These are phyloP conservation scores for Microcyclospora tardicrescens DNA, from an alignment of 2,329 filamentous ascomycete genomes.

Conservation along the genomic window DNA sequence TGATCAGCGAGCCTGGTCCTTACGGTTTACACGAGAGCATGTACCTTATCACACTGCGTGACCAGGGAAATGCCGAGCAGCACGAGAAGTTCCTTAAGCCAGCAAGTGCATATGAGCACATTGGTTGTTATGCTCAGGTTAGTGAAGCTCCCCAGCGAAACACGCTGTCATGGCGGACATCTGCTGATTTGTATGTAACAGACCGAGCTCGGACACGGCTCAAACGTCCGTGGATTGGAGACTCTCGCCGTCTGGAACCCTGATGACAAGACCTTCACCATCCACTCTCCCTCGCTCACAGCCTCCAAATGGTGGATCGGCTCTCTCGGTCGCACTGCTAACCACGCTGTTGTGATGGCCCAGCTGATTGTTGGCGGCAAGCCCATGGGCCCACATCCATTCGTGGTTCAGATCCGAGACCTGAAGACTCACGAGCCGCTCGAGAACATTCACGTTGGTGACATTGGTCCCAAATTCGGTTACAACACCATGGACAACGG, in stretches of 20 bases:
- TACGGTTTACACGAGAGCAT: slow-evolving; percentile 61
- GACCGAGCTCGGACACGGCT: slow-evolving; percentile 68
- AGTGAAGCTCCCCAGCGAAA: no score
- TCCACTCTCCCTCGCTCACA: slow-evolving; percentile 62
- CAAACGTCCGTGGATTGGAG: slow-evolving; percentile 60
- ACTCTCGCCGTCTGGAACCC: slow-evolving; percentile 63
- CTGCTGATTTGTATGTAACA: slow-evolving; percentile 30
- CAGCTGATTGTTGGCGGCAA: slow-evolving; percentile 59
- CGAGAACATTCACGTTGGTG: slow-evolving; percentile 59
- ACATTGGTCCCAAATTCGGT: slow-evolving; percentile 50
- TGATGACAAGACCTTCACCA: slow-evolving; percentile 58
- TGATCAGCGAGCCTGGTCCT: slow-evolving; percentile 61
- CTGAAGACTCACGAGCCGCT: slow-evolving; percentile 56
- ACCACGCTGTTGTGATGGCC: slow-evolving; percentile 67
- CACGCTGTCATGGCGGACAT: no score
- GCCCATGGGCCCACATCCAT: slow-evolving; percentile 60
- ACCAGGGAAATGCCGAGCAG: slow-evolving; percentile 61
- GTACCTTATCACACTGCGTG: slow-evolving; percentile 56
- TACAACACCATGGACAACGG: slow-evolving; percentile 64
- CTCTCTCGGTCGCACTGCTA: slow-evolving; percentile 61
- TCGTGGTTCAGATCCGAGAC: slow-evolving; percentile 62
- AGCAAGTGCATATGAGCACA: slow-evolving; percentile 56
- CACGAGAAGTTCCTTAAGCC: slow-evolving; percentile 58
- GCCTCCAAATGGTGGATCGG: slow-evolving; percentile 81
- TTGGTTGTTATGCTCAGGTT: slow-evolving; percentile 55